Evolutionary conservation across 2,329 filamentous ascomycete species (phyloP).

Genomic region (Pseudogymnoascus sp.): DNA sequence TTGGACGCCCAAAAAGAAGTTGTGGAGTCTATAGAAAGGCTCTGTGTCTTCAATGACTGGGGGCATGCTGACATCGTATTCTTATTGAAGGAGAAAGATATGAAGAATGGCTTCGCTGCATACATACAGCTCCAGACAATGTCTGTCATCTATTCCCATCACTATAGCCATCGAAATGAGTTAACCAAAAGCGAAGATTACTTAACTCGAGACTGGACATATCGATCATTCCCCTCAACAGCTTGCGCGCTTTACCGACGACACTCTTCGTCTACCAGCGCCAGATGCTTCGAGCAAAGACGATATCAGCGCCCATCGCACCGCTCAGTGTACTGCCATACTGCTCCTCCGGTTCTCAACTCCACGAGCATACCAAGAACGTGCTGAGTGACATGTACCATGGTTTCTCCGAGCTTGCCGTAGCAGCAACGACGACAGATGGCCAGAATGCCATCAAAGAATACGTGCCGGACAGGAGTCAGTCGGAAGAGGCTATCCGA

Average conservation of each 20-base stretch:
- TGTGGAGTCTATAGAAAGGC: constrained; percentile 26
- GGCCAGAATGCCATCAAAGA: constrained; percentile 21
- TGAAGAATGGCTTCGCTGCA: constrained; percentile 19
- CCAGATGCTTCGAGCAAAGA: constrained; percentile 18
- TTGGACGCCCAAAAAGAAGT: constrained; percentile 7
- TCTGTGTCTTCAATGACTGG: constrained; percentile 27
- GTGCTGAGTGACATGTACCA: constrained; percentile 27
- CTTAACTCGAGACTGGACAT: constrained; percentile 23
- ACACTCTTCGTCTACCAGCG: constrained; percentile 24
- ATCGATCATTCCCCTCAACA: constrained; percentile 24
- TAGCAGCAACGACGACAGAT: constrained; percentile 20
- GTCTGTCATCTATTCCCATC: constrained; percentile 15
- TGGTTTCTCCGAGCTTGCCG: constrained; percentile 23
- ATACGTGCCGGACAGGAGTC: constrained; percentile 19
- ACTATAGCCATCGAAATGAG: not conserved
- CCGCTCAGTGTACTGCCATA: constrained; percentile 24
- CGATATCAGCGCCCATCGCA: constrained; percentile 5
- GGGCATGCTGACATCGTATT: constrained; percentile 27
- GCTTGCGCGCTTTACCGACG: constrained; percentile 18
- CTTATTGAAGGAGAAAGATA: constrained; percentile 22
- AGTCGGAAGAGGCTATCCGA: constrained; percentile 22
- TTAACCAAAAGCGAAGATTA: constrained; percentile 20
- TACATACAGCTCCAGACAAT: constrained; percentile 27
- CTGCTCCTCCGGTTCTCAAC: constrained; percentile 21
- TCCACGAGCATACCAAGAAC: constrained; percentile 28